phyloP scores from a whole-genome alignment of 345 rosid genomes.

The Rhizophora mangle region DNA sequence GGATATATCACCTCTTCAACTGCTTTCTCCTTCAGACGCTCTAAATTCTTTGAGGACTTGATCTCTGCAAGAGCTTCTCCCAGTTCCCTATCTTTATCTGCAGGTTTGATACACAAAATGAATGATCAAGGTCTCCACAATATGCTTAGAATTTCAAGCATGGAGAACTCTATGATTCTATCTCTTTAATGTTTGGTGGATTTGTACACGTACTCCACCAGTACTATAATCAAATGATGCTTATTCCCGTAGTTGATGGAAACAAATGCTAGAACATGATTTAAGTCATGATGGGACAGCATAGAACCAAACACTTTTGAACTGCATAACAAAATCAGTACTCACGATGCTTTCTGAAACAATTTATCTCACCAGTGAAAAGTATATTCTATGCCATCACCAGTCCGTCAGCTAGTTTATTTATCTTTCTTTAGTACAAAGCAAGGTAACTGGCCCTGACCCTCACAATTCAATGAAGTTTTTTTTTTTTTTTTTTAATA shows the following conservation, averaged over 20 bases:
- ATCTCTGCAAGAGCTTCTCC: slow-evolving; percentile 46
- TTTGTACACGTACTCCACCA: not conserved
- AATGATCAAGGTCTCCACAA: not conserved
- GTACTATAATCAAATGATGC: not conserved
- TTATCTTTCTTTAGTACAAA: too few species aligned
- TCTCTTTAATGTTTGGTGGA: not conserved
- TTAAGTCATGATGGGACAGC: too few species aligned
- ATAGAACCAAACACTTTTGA: too few species aligned
- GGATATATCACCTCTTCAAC: slow-evolving; percentile 43
- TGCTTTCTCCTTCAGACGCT: slow-evolving; percentile 42
- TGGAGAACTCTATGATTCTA: not conserved
- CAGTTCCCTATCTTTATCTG: slow-evolving; percentile 49
- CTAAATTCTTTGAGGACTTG: slow-evolving; percentile 39
- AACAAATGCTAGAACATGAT: too few species aligned
- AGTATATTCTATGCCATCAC: too few species aligned
- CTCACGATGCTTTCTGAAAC: too few species aligned
- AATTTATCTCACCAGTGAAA: too few species aligned
- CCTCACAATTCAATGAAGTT: not conserved
- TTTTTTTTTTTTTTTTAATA: too few species aligned
- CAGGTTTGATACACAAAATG: not conserved
- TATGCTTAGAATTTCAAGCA: not conserved
- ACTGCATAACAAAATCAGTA: too few species aligned
- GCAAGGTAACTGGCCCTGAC: not conserved
- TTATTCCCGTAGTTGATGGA: too few species aligned
- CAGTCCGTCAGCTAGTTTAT: too few species aligned